A percentile compares a stretch with the other conserved stretches of the same genome.
phyloP scores from a whole-genome alignment of 2,329 filamentous ascomycete species.

The Colletotrichum noveboracense region DNA sequence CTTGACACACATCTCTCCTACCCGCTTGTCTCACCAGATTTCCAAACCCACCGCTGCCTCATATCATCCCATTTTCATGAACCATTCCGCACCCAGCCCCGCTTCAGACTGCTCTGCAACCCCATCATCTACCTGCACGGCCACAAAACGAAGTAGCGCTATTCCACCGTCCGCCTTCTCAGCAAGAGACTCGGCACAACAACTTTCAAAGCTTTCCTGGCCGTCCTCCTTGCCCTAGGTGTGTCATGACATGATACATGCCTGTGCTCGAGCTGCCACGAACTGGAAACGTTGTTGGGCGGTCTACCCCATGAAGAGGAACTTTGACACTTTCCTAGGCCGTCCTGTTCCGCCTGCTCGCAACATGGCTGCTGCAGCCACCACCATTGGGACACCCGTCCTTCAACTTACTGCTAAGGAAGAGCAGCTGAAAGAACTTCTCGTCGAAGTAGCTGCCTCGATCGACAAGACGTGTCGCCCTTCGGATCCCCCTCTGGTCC shows the following conservation, averaged over 20 bases:
- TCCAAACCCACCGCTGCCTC: background rate
- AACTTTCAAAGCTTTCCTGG: background rate
- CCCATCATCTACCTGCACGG: background rate
- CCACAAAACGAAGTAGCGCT: background rate
- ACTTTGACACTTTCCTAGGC: constrained; percentile 13
- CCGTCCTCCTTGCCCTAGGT: background rate
- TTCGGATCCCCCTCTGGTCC: constrained; percentile 61
- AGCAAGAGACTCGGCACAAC: background rate
- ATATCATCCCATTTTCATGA: background rate
- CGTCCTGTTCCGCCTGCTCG: background rate
- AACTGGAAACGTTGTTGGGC: background rate
- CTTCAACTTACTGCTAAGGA: constrained; percentile 72
- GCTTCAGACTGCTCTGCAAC: background rate
- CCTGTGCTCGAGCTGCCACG: background rate
- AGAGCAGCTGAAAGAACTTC: constrained; percentile 72
- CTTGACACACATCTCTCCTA: background rate
- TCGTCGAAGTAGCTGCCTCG: constrained; percentile 81
- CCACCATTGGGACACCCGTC: constrained; percentile 19
- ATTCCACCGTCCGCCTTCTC: background rate
- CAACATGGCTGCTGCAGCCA: constrained; percentile 20
- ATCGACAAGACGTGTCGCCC: constrained; percentile 60
- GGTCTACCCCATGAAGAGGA: constrained; percentile 19
- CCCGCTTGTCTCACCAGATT: background rate
- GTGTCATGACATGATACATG: constrained; percentile 13
- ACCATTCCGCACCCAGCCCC: background rate